Conservation (phyloP, 2,329 filamentous ascomycete species). For the Fusarium verrucosum region DNA sequence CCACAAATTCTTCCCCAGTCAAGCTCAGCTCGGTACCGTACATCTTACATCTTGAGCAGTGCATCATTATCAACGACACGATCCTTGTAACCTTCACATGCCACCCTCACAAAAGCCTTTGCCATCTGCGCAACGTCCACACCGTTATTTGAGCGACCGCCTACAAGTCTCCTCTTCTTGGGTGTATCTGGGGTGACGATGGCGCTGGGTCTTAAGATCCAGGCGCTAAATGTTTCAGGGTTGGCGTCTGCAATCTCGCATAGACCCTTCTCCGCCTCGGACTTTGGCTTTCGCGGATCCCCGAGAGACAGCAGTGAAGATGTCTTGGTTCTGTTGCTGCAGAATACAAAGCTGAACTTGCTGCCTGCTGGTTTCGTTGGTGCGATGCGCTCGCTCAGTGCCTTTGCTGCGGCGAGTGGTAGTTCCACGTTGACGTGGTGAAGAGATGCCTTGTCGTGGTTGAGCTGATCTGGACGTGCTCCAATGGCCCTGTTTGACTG, state of each 20-base stretch:
- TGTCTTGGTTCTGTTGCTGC: constrained; percentile 51
- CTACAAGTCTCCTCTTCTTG: constrained; percentile 43
- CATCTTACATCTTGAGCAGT: constrained; percentile 44
- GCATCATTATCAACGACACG: constrained; percentile 49
- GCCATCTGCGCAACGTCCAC: constrained; percentile 51
- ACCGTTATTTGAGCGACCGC: constrained; percentile 43
- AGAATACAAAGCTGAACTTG: constrained; percentile 56
- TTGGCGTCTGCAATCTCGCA: constrained; percentile 50
- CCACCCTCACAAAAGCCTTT: constrained; percentile 50
- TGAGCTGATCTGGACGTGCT: constrained; percentile 57
- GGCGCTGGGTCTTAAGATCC: constrained; percentile 50
- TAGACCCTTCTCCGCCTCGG: constrained; percentile 53
- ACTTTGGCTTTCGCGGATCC: constrained; percentile 52
- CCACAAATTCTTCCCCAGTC: constrained; percentile 22
- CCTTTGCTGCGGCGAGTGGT: constrained; percentile 66
- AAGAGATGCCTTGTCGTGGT: constrained; percentile 54
- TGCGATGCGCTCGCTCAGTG: constrained; percentile 53
- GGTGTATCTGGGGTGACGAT: constrained; percentile 44
- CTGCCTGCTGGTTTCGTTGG: constrained; percentile 43
- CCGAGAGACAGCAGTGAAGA: constrained; percentile 50
- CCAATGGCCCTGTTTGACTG: constrained; percentile 52
- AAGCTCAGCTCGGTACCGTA: constrained; percentile 3
- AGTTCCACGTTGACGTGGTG: constrained; percentile 68
- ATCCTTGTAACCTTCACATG: constrained; percentile 50
- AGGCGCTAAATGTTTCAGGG: constrained; percentile 48